phyloP scores from a whole-genome alignment of 1,284 basidiomycete species.

The Cryptococcus sp. region DNA sequence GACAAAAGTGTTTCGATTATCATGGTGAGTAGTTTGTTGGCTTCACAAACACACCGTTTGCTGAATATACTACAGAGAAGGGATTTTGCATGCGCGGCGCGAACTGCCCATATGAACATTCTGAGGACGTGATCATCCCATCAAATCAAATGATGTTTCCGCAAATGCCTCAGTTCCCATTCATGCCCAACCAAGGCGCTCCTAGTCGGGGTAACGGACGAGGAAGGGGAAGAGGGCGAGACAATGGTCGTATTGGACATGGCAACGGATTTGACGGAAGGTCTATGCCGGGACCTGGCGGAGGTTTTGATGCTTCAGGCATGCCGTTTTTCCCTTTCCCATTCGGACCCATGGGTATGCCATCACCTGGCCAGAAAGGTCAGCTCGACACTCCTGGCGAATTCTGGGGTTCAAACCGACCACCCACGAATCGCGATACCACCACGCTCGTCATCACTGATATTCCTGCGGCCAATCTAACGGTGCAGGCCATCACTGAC shows the following conservation, averaged over 20 bases:
- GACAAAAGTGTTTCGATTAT: conserved; percentile 71
- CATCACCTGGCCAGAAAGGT: conserved; percentile 7
- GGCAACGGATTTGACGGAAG: neutral
- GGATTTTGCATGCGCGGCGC: conserved; percentile 88
- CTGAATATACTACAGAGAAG: conserved; percentile 60
- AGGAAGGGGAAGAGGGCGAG: conserved; percentile 56
- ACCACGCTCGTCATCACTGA: conserved; percentile 93
- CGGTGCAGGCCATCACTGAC: conserved; percentile 73
- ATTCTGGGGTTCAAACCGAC: conserved; percentile 36
- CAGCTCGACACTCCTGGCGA: conserved; percentile 11
- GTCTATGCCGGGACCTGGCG: conserved; percentile 1
- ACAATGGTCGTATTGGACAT: conserved; percentile 40
- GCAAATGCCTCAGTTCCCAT: conserved; percentile 37
- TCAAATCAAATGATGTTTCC: conserved; percentile 55
- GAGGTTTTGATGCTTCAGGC: conserved; percentile 3
- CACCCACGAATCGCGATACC: conserved; percentile 60
- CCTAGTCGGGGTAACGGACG: conserved; percentile 51
- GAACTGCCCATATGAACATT: conserved; percentile 90
- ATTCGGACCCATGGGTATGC: conserved; percentile 16
- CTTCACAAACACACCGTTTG: neutral
- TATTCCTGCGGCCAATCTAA: conserved; percentile 80
- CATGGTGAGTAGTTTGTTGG: conserved; percentile 67
- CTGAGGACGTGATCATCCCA: conserved; percentile 58
- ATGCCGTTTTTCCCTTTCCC: conserved; percentile 25
- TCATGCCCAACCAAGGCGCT: conserved; percentile 23